phyloP scores from a whole-genome alignment of 1,284 basidiomycete genomes.

The Sparassis latifolia region DNA sequence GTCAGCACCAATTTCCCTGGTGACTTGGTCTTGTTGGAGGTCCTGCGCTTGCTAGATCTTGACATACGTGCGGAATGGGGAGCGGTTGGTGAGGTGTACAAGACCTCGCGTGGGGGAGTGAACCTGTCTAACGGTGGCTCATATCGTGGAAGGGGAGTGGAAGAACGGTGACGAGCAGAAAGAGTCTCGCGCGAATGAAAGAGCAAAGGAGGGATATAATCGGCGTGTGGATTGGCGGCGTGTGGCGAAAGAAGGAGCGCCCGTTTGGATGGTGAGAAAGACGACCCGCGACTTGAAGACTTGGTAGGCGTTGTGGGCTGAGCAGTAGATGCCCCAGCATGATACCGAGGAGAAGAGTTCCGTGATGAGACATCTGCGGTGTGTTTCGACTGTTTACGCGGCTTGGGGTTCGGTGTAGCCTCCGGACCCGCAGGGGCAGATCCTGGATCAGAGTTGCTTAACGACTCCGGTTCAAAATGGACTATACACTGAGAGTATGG shows the following conservation, averaged over 20 bases:
- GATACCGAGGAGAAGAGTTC: conserved; percentile 25
- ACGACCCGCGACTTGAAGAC: conserved; percentile 21
- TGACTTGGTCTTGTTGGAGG: conserved; percentile 23
- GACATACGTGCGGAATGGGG: conserved; percentile 17
- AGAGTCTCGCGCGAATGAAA: conserved; percentile 14
- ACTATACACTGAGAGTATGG: conserved; percentile 3
- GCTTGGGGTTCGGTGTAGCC: conserved; percentile 52
- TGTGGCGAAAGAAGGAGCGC: conserved; percentile 37
- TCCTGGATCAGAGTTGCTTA: not conserved
- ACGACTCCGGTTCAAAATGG: no score
- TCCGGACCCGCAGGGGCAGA: conserved; percentile 17
- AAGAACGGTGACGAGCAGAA: conserved; percentile 23
- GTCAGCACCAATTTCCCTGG: conserved; percentile 26
- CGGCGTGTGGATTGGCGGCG: conserved; percentile 42
- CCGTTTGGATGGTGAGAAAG: conserved; percentile 27
- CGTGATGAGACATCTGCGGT: conserved; percentile 16
- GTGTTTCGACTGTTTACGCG: conserved; percentile 45
- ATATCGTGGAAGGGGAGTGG: conserved; percentile 52
- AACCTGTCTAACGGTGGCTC: conserved; percentile 61
- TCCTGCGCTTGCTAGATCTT: conserved; percentile 33
- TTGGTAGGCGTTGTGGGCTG: conserved; percentile 20
- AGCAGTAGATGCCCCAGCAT: conserved; percentile 8
- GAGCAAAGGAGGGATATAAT: conserved; percentile 37
- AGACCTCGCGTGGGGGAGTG: conserved; percentile 59
- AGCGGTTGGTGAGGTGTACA: conserved; percentile 32